These are phyloP conservation scores for Phylloporus sp. DNA, from an alignment of 768 basidiomycete genomes.

Conservation along the genomic window DNA sequence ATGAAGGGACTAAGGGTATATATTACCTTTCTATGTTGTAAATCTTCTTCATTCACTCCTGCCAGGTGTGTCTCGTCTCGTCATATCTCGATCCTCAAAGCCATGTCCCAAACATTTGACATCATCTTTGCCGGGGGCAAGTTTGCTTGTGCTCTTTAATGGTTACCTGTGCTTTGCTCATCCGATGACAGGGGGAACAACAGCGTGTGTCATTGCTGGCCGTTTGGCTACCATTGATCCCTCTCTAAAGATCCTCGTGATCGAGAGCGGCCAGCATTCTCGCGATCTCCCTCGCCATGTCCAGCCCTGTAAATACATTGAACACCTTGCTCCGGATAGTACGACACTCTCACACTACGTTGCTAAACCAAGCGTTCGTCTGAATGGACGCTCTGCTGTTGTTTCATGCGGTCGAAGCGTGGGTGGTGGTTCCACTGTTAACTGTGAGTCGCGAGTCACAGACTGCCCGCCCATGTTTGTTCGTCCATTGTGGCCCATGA, in stretches of 20 bases:
- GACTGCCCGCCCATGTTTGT: not conserved
- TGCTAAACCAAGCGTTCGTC: slow-evolving; percentile 8
- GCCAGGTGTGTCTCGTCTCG: too few relatives aligned
- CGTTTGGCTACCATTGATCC: slow-evolving; percentile 54
- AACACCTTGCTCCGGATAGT: slow-evolving; percentile 37
- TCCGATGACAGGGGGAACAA: slow-evolving; percentile 38
- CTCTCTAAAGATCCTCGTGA: slow-evolving; percentile 50
- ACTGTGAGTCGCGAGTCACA: slow-evolving; percentile 7
- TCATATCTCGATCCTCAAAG: too few relatives aligned
- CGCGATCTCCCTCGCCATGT: slow-evolving; percentile 42
- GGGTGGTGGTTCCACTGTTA: too few relatives aligned
- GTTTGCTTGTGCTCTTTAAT: not conserved
- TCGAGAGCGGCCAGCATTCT: slow-evolving; percentile 57
- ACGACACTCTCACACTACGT: slow-evolving; percentile 22
- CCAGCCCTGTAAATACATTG: slow-evolving; percentile 51
- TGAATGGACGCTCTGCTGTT: slow-evolving; percentile 13
- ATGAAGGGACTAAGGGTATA: too few relatives aligned
- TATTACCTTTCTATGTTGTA: too few relatives aligned
- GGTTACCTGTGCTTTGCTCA: too few relatives aligned
- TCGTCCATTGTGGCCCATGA: too few relatives aligned
- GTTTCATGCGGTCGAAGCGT: slow-evolving; percentile 15
- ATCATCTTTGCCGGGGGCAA: slow-evolving; percentile 58
- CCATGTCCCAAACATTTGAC: slow-evolving; percentile 36
- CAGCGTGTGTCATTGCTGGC: slow-evolving; percentile 49
- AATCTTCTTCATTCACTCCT: too few relatives aligned